phyloP scores from a whole-genome alignment of 129 eudicot species.

The Helichrysum umbraculigerum region DNA sequence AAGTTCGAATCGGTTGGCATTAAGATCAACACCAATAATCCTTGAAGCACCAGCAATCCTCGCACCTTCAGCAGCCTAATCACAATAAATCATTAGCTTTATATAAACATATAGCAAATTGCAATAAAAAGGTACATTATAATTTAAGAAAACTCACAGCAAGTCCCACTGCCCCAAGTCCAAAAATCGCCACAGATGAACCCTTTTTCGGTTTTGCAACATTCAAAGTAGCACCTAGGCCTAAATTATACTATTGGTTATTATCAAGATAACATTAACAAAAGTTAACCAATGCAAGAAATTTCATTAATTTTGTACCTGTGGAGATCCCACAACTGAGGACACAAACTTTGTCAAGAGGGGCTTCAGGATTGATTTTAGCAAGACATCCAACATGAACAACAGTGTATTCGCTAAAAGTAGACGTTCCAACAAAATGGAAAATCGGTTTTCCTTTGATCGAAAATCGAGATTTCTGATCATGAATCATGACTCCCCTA shows the following conservation, averaged over 20 bases:
- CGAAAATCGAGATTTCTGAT: slow-evolving; percentile 63
- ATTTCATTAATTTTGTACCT: slow-evolving; percentile 38
- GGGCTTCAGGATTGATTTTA: slow-evolving; percentile 77
- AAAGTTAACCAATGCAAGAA: neutral
- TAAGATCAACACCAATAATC: slow-evolving; percentile 72
- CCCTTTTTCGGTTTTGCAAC: slow-evolving; percentile 88
- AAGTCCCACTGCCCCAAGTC: slow-evolving; percentile 91
- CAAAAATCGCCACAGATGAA: slow-evolving; percentile 76
- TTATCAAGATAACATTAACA: neutral
- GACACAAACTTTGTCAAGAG: slow-evolving; percentile 84
- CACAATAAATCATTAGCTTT: slow-evolving; percentile 2
- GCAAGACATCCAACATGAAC: slow-evolving; percentile 77
- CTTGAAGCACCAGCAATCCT: slow-evolving; percentile 76
- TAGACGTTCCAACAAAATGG: slow-evolving; percentile 86
- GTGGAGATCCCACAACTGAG: slow-evolving; percentile 91
- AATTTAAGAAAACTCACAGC: slow-evolving; percentile 50
- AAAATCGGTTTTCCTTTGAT: slow-evolving; percentile 73
- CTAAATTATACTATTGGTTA: slow-evolving; percentile 16
- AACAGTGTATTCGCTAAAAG: slow-evolving; percentile 87
- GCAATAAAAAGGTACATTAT: neutral
- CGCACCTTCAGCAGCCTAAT: slow-evolving; percentile 88
- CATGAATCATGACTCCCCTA: slow-evolving; percentile 74
- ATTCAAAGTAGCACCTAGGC: slow-evolving; percentile 88
- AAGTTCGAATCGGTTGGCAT: slow-evolving; percentile 53
- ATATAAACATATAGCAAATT: neutral